Evolutionary conservation across 1,139 yeast species (phyloP).

Genomic region (Trichomonascaceae sp.): DNA sequence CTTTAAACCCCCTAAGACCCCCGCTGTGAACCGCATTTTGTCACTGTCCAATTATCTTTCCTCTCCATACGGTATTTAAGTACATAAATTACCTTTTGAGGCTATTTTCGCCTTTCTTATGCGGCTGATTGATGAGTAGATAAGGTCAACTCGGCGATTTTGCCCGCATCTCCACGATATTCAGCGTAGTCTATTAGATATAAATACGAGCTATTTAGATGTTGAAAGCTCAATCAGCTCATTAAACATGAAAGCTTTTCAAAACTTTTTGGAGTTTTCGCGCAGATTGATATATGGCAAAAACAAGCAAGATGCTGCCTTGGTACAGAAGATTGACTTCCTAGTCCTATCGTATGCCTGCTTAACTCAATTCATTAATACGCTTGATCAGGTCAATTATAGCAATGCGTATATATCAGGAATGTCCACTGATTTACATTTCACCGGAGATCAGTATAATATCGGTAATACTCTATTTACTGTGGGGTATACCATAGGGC

Average conservation of each 20-base stretch:
- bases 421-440: conserved; percentile 50
- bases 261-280: conserved; percentile 3
- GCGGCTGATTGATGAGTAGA: not conserved
- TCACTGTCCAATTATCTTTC: not conserved
- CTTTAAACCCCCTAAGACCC: not conserved
- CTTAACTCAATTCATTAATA: conserved; percentile 9
- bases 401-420: conserved; percentile 61
- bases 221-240: not conserved
- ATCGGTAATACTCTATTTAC: conserved; percentile 6
- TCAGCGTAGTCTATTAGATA: not conserved
- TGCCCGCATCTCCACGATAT: not conserved
- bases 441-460: conserved; percentile 52
- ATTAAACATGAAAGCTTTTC: not conserved
- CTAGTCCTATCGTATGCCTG: conserved; percentile 9
- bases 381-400: conserved; percentile 6
- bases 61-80: not conserved
- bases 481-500: conserved; percentile 55
- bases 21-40: not conserved
- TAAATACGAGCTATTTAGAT: not conserved
- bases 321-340: conserved; percentile 9
- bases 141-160: not conserved
- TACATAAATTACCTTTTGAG: not conserved
- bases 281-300: conserved; percentile 7
- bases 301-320: conserved; percentile 8
- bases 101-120: not conserved